A percentile compares a stretch with the other conserved stretches of the same genome.
These are phyloP conservation scores for Babesia gibsoni DNA, from an alignment of 169 alveolate genomes.

Conservation along the genomic window DNA sequence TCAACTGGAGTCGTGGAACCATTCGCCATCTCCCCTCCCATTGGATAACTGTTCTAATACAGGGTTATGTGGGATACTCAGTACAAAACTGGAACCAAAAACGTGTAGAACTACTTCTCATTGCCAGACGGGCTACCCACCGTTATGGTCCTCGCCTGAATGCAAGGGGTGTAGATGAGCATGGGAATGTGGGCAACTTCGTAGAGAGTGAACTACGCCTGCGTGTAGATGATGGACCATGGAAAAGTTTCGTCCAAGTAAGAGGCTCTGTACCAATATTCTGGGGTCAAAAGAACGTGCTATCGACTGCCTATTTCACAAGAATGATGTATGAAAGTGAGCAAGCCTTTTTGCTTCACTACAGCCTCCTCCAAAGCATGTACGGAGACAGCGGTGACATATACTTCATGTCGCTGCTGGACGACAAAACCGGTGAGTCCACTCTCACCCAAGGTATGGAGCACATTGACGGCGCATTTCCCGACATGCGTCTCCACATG, in stretches of 20 bases:
- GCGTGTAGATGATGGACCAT: conserved; percentile 62
- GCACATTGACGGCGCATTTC: conserved; percentile 13
- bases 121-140: conserved; percentile 84
- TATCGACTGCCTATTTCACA: conserved; percentile 42
- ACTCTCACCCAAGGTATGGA: conserved; percentile 70
- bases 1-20: conserved; percentile 45
- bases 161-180: conserved; percentile 94
- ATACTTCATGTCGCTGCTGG: conserved; percentile 74
- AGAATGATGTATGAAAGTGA: not conserved
- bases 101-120: conserved; percentile 54
- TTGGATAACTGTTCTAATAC: conserved; percentile 54
- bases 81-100: conserved; percentile 30
- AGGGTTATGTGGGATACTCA: conserved; percentile 59
- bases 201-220: conserved; percentile 92
- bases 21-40: conserved; percentile 33
- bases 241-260: conserved; percentile 43
- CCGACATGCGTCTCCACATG: not conserved
- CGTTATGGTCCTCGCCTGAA: conserved; percentile 92
- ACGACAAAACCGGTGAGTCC: conserved; percentile 67
- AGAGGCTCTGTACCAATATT: conserved; percentile 97
- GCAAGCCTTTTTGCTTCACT: conserved; percentile 36
- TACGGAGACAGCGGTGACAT: conserved; percentile 70
- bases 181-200: conserved; percentile 93
- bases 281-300: conserved; percentile 91
- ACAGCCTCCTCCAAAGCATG: conserved; percentile 52